Base-by-base conservation (phyloP, 805 yeast genomes). In the Zygosaccharomyces siamensis region DNA sequence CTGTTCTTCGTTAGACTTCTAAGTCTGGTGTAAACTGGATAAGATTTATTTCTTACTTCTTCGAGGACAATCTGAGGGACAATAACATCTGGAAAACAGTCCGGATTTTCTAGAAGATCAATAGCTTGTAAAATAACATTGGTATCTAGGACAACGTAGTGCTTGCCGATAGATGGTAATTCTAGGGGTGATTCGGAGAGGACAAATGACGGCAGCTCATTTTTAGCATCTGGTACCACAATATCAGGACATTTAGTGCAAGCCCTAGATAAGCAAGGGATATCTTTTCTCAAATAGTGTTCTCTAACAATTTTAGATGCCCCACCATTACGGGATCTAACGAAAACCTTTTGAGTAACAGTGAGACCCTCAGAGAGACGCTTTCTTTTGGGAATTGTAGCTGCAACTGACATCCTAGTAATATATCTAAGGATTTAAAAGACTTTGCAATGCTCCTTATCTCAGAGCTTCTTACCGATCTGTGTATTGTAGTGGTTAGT, bases 61-160 rank as follows among this genome's bases (percentile, higher is more conserved):
- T 95, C 97, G 31, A 93, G 72, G 2, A 89, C 97, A 5, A 95
- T 86, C 65, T 93, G 99, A 1, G 98, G 96, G n/a, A 93, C 72
- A 48, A 93, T 84, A 14, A 90, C 96, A 68, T 93, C 98, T 60
- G 77, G 84, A 61, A 93, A 87, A 46, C 86, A 84, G 27, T 78
- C 75, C 18, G 75, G 74, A 59, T 81, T 83, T 66, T 93, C 99
- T 48, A 93, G 70, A 50, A 93, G 71, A 67, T 93, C 99, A 53
- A 93, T 92, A 5, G 96, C 92, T 62, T 83, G 86, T 52, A 93
- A 71, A 1, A 86, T 84, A 55, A 93, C 83, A 62, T 93, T 92
- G 2, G 98, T 89, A 65, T 93, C 99, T 7, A 90, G 66, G 0
- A 93, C 79, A 7, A 85, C 72, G 60, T 93, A 93, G 63, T 93